Conservation (phyloP, 2,329 filamentous ascomycete genomes). For the Parascedosporium putredinis region DNA sequence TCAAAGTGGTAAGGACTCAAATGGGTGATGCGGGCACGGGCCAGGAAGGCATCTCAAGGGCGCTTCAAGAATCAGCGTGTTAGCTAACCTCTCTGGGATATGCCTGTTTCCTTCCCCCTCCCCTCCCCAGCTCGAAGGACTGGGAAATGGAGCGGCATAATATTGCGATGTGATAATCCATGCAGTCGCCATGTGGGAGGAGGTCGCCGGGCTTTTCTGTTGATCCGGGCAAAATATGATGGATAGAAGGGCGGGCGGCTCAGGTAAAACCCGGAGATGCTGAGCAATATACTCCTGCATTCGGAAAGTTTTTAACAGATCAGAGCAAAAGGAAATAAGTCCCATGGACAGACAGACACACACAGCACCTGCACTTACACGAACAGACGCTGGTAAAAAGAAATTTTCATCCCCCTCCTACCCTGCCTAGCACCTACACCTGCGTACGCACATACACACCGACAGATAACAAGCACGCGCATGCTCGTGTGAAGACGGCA, state of each 20-base stretch:
- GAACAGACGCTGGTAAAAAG: too few species aligned
- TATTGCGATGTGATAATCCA: slow-evolving; percentile 1
- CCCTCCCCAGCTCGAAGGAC: too few species aligned
- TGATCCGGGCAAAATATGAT: not conserved
- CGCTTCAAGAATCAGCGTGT: not conserved
- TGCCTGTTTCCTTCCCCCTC: not conserved
- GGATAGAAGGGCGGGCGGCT: too few species aligned
- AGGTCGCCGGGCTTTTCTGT: not conserved
- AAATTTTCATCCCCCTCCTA: too few species aligned
- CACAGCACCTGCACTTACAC: not conserved
- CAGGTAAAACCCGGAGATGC: not conserved
- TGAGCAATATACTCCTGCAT: not conserved
- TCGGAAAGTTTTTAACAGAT: not conserved
- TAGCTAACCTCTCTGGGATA: too few species aligned
- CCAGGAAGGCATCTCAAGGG: not conserved
- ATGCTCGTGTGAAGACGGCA: not conserved
- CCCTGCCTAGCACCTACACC: too few species aligned
- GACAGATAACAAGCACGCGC: too few species aligned
- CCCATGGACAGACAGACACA: not conserved
- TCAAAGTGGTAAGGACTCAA: too few species aligned
- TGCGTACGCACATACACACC: not conserved
- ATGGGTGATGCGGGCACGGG: slow-evolving; percentile 1
- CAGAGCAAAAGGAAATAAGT: too few species aligned
- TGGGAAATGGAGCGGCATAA: not conserved
- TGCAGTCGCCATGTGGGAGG: slow-evolving; percentile 3